A percentile compares a stretch with the other conserved stretches of the same genome.
Evolutionary conservation across 805 yeast species (phyloP).

Genomic region (Schizosaccharomyces pombe): DNA sequence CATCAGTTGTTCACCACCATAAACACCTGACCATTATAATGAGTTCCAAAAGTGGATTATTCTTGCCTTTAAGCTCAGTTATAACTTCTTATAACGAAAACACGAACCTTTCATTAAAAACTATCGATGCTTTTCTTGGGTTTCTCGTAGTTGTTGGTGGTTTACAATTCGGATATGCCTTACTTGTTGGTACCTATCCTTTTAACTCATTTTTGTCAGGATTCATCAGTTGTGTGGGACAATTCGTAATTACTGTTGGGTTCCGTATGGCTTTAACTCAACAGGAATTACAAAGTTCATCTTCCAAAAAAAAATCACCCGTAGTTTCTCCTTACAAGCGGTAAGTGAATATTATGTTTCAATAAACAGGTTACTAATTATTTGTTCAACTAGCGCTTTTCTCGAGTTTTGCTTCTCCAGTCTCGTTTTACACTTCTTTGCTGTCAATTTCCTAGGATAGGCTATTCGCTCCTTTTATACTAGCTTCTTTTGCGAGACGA

Average conservation of each 20-base stretch:
- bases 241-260: conserved; percentile 55
- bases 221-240: conserved; percentile 78
- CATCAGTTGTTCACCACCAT: no score
- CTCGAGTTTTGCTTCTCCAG: conserved; percentile 79
- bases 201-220: conserved; percentile 94
- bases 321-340: conserved; percentile 20
- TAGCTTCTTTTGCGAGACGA: background rate
- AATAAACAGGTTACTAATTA: background rate
- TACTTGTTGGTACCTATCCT: conserved; percentile 68
- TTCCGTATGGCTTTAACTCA: background rate
- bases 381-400: conserved; percentile 27
- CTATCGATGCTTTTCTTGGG: conserved; percentile 55
- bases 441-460: conserved; percentile 40
- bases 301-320: conserved; percentile 51
- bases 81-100: conserved; percentile 4
- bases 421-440: conserved; percentile 67
- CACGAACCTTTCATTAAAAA: conserved; percentile 17
- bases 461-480: background rate
- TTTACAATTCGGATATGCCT: conserved; percentile 55
- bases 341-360: conserved; percentile 21
- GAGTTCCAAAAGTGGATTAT: background rate
- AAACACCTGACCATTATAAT: background rate
- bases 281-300: conserved; percentile 12
- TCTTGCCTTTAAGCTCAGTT: background rate
- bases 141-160: conserved; percentile 55